These are phyloP conservation scores for Gastrolobium villosum DNA, from an alignment of 306 rosid species.

Conservation along the genomic window DNA sequence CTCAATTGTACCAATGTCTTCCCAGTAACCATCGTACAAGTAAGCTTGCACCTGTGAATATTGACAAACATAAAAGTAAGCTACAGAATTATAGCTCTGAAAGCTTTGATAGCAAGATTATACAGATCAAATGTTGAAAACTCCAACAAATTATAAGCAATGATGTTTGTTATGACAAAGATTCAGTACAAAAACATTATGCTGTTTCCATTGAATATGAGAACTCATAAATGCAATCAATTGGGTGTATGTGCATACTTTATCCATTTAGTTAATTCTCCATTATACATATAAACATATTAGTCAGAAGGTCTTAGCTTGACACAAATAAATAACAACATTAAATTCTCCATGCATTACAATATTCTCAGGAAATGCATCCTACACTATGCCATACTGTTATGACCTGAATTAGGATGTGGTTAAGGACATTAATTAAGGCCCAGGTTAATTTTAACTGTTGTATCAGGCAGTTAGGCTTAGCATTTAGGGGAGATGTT, in stretches of 20 bases:
- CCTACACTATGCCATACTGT: background rate
- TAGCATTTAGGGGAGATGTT: no score
- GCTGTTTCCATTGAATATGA: background rate
- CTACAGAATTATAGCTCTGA: slow-evolving; percentile 20
- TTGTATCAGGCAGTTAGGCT: no score
- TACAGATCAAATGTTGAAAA: slow-evolving; percentile 10
- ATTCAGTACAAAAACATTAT: background rate
- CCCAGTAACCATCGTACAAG: slow-evolving; percentile 99
- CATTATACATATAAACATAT: background rate
- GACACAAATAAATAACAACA: background rate
- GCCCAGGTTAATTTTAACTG: no score
- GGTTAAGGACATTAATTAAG: no score
- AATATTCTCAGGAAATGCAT: slow-evolving; percentile 12
- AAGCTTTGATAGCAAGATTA: background rate
- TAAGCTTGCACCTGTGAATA: slow-evolving; percentile 91
- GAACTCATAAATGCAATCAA: slow-evolving; percentile 6
- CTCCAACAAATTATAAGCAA: slow-evolving; percentile 3
- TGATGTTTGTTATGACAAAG: background rate
- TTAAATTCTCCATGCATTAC: background rate
- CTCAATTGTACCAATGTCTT: slow-evolving; percentile 98
- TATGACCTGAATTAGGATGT: no score
- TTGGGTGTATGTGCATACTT: background rate
- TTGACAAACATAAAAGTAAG: slow-evolving; percentile 38
- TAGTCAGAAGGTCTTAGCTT: background rate
- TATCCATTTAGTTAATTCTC: background rate